Percentiles rank a stretch among this genome's conserved stretches.
These are phyloP conservation scores for Mycosphaerella sp. DNA, from an alignment of 2,329 filamentous ascomycete genomes.

Conservation along the genomic window DNA sequence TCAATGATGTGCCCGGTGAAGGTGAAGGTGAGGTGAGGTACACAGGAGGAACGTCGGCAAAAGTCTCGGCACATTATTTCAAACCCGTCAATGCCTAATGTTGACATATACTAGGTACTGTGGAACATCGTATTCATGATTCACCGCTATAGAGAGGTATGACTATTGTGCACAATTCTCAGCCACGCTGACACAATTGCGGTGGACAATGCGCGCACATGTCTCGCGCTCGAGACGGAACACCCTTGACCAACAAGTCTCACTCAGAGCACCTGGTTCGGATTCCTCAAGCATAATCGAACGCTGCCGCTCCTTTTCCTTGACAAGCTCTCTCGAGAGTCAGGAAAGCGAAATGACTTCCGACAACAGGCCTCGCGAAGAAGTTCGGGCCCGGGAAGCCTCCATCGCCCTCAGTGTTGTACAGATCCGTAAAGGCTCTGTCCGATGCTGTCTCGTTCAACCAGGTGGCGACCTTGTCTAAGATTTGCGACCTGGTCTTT, in stretches of 20 bases:
- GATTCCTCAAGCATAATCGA: constrained; percentile 13
- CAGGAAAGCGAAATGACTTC: constrained; percentile 78
- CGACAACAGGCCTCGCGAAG: constrained; percentile 75
- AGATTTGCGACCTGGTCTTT: constrained; percentile 61
- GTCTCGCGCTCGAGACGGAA: too few species aligned
- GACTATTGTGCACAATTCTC: too few species aligned
- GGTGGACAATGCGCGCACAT: too few species aligned
- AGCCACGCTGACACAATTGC: too few species aligned
- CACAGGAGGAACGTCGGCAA: too few species aligned
- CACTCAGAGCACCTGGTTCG: too few species aligned
- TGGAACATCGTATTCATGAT: too few species aligned
- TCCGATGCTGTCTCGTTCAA: constrained; percentile 75
- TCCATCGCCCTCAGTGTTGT: constrained; percentile 70
- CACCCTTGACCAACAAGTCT: too few species aligned
- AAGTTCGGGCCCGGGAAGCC: constrained; percentile 69
- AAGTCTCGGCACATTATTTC: too few species aligned
- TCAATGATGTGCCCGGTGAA: not conserved
- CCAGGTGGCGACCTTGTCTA: constrained; percentile 70
- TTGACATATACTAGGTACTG: too few species aligned
- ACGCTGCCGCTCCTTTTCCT: constrained; percentile 18
- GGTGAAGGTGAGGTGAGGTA: not conserved
- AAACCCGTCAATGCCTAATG: too few species aligned
- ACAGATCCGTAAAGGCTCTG: constrained; percentile 72
- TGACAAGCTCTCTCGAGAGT: constrained; percentile 70
- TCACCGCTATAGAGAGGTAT: too few species aligned